Evolutionary conservation across 192 early-diverging fungal species (phyloP).

Genomic region (Chytriomyces sp.): DNA sequence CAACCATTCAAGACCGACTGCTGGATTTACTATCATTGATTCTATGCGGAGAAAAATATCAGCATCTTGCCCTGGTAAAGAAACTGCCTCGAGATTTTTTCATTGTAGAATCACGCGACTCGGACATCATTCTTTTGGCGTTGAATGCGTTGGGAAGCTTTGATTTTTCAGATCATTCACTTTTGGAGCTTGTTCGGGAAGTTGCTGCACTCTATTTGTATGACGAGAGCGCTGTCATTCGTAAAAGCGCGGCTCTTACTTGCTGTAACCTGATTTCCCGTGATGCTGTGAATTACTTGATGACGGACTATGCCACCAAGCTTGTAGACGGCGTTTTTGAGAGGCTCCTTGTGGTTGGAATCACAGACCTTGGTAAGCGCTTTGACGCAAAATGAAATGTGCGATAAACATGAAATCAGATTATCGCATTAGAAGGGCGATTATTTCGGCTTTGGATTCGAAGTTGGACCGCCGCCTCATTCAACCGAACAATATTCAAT

Average conservation of each 20-base stretch:
- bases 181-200: constrained; percentile 28
- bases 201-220: constrained; percentile 34
- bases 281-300: constrained; percentile 22
- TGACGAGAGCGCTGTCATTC: constrained; percentile 35
- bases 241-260: constrained; percentile 41
- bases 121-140: constrained; percentile 68
- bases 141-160: constrained; percentile 72
- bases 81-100: constrained; percentile 49
- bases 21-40: constrained; percentile 78
- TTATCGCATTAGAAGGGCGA: constrained; percentile 62
- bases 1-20: constrained; percentile 79
- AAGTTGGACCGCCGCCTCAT: constrained; percentile 75
- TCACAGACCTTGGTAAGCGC: constrained; percentile 26
- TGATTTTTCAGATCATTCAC: constrained; percentile 58
- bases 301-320: constrained; percentile 12
- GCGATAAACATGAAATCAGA: constrained; percentile 25
- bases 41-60: constrained; percentile 70
- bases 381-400: background rate
- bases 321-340: constrained; percentile 25
- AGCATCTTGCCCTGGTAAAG: constrained; percentile 51
- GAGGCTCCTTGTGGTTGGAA: constrained; percentile 25
- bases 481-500: constrained; percentile 78
- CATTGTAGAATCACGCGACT: constrained; percentile 58
- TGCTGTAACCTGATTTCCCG: constrained; percentile 37
- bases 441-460: constrained; percentile 67